phyloP scores from a whole-genome alignment of 441 rosid species.

The Populus hybrid region DNA sequence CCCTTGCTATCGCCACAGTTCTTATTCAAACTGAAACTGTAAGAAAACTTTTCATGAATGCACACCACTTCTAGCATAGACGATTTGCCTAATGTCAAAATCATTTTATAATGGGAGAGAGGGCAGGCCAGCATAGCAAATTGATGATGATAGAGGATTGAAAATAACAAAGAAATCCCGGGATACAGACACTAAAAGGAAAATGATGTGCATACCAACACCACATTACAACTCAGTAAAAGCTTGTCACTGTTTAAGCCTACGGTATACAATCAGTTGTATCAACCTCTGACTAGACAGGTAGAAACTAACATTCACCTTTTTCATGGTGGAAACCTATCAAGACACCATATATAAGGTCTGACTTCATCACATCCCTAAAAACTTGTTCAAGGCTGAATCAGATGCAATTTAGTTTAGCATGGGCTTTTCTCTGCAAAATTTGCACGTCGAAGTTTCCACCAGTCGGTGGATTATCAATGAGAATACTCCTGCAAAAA shows the following conservation, averaged over 20 bases:
- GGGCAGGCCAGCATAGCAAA: no score
- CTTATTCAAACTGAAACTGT: neutral
- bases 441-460: constrained; percentile 44
- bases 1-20: neutral
- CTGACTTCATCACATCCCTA: neutral
- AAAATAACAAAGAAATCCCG: neutral
- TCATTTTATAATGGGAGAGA: no score
- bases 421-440: constrained; percentile 41
- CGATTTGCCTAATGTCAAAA: no score
- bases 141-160: no score
- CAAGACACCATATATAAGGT: neutral
- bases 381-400: neutral
- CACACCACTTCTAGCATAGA: no score
- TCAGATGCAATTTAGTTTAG: neutral
- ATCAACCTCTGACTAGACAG: neutral
- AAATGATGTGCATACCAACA: neutral
- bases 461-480: constrained; percentile 29
- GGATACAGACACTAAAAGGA: neutral
- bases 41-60: neutral
- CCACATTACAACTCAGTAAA: neutral
- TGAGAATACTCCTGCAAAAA: constrained; percentile 57
- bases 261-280: neutral
- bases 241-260: neutral
- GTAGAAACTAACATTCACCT: neutral
- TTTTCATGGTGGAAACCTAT: neutral